Evolutionary conservation across 371 early-diverging fungal genomes (phyloP), one percentile per base, ranked within the genome.

Genomic region (Cokeromyces recurvatus): DNA sequence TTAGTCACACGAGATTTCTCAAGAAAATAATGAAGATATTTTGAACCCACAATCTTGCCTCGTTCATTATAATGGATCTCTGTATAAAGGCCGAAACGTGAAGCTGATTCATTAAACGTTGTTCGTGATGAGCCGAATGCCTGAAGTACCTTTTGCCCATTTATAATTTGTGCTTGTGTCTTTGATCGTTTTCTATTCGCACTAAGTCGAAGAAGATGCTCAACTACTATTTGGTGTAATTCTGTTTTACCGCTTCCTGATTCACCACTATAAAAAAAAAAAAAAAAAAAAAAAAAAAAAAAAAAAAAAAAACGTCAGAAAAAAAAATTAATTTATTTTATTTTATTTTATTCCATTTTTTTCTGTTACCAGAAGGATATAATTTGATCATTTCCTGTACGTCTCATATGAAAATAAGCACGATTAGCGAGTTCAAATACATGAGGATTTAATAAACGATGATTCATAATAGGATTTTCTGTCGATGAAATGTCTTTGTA

Each of bases 11-110:
- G 77, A 34, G 71, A 71, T 32, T 86, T 85, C 51, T 99, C 97
- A 15, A 98, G 72, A 43, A 95, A 75, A 61, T 92, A 97, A 50
- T 91, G 87, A 34, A 92, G 71, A 46, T 87, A 67, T 64, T 91
- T 94, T 7, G 86, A 86, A 20, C 97, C 95, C 9, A 86, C 74
- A 62, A 97, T 80, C 12, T 85, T 82, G 6, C 94, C 92, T n/a
- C 83, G 78, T 50, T 81, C 86, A 61, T 91, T 84, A 57, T 94
- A 95, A 56, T 92, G 94, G 38, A 91, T 67, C 62, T 93, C 94
- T 4, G 85, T 84, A 57, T 92, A 94, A 32, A 85, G 79, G 11
- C 91, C 95, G 43, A 87, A 91, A 42, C 92, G 79, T 5, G 93
- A 89, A 3, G 38, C 43, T 14, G 91, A 89, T 41, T 71, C 60